Evolutionary conservation across 441 rosid species (phyloP).

Genomic region (Syzygium syzygioides): DNA sequence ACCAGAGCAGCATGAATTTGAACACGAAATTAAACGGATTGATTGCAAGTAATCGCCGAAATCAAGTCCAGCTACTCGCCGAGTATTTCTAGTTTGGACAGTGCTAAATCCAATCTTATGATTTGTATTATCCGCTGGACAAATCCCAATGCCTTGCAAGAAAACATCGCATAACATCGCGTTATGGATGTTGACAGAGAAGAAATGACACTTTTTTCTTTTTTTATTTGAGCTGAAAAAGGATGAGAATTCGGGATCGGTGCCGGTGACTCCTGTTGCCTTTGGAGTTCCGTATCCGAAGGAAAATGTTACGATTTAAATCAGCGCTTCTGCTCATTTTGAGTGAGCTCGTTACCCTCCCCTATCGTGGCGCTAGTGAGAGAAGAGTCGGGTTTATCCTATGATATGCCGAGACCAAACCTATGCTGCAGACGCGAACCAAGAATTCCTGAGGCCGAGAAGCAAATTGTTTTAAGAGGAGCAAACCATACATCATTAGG

Average conservation of each 20-base stretch:
- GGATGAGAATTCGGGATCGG: no score
- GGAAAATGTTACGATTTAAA: no score
- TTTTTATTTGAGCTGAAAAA: neutral
- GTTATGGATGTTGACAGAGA: neutral
- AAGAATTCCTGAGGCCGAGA: neutral
- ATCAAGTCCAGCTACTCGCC: neutral
- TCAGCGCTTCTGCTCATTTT: no score
- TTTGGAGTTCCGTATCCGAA: no score
- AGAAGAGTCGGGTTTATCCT: no score
- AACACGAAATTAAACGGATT: no score
- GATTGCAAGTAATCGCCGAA: fast-evolving
- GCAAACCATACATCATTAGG: neutral
- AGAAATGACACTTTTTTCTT: neutral
- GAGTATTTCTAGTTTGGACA: neutral
- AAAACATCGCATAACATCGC: neutral
- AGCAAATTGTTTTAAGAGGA: neutral
- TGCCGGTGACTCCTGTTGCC: no score
- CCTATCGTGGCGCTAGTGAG: no score
- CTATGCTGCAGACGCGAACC: no score
- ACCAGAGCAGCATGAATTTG: fast-evolving
- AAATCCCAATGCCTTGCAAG: neutral
- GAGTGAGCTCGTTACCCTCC: no score
- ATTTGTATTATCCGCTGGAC: neutral
- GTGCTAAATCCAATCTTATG: neutral
- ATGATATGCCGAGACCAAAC: no score